Evolutionary conservation across 768 basidiomycete genomes (phyloP).

Genomic region (Trametes cingulata): DNA sequence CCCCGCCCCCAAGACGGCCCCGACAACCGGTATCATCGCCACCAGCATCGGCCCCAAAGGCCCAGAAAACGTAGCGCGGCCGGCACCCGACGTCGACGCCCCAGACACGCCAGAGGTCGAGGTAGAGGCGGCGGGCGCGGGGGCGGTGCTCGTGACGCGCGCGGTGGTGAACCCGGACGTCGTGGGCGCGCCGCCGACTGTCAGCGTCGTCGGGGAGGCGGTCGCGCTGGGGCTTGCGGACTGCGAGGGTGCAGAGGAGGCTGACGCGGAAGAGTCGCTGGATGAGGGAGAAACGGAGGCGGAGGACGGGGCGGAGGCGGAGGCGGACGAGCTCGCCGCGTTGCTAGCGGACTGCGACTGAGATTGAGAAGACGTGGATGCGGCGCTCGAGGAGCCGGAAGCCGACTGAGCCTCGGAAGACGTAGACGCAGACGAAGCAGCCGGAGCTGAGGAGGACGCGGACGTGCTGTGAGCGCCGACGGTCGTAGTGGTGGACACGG

Average conservation of each 20-base stretch:
- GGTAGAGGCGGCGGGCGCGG: background rate
- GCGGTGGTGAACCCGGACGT: background rate
- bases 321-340: background rate
- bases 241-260: background rate
- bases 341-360: background rate
- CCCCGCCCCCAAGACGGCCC: no score
- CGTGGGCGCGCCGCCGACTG: background rate
- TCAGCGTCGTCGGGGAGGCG: background rate
- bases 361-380: background rate
- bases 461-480: conserved; percentile 33
- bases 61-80: no score
- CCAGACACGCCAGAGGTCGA: background rate
- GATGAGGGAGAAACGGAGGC: no score
- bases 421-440: background rate
- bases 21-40: no score
- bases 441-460: background rate
- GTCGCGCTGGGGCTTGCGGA: background rate
- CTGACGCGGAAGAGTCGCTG: no score
- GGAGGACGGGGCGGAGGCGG: no score
- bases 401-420: background rate
- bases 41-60: no score
- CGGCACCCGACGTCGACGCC: no score
- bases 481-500: conserved; percentile 34
- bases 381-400: background rate
- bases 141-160: background rate